A percentile compares a stretch with the other conserved stretches of the same genome.
phyloP scores from a whole-genome alignment of 192 early-diverging fungal genomes.

The Coemansia sp. region DNA sequence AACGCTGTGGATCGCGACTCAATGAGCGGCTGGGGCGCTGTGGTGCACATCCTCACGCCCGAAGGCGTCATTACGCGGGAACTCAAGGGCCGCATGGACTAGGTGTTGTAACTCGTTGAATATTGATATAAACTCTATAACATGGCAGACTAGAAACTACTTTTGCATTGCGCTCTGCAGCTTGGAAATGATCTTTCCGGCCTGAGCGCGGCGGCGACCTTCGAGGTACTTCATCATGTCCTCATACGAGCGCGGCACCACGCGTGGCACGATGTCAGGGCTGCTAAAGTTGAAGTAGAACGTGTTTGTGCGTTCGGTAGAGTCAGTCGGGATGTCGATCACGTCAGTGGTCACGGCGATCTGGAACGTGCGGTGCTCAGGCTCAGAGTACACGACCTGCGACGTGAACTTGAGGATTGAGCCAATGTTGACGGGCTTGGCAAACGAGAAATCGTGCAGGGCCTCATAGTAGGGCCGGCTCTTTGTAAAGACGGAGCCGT shows the following conservation, averaged over 20 bases:
- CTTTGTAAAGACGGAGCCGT: constrained; percentile 68
- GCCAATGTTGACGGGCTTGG: constrained; percentile 84
- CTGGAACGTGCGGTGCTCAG: constrained; percentile 61
- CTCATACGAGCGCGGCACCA: constrained; percentile 79
- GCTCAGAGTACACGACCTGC: constrained; percentile 75
- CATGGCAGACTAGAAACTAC: constrained; percentile 1
- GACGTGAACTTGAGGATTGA: constrained; percentile 70
- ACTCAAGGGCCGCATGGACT: constrained; percentile 72
- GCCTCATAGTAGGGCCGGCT: constrained; percentile 61
- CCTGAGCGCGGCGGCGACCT: constrained; percentile 62
- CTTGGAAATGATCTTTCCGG: constrained; percentile 49
- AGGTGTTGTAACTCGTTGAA: constrained; percentile 4
- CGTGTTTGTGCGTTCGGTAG: constrained; percentile 73
- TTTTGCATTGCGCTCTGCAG: constrained; percentile 47
- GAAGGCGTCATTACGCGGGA: constrained; percentile 84
- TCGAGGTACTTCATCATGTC: constrained; percentile 82
- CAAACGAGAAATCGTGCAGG: constrained; percentile 74
- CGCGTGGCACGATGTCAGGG: constrained; percentile 49
- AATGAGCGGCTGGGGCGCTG: constrained; percentile 93
- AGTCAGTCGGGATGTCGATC: constrained; percentile 61
- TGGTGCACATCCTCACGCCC: constrained; percentile 90
- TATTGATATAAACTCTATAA: neutral
- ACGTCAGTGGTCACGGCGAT: constrained; percentile 74
- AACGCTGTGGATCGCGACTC: constrained; percentile 95
- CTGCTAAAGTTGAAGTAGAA: constrained; percentile 84